phyloP scores from a whole-genome alignment of 306 rosid species.

The Ochetophila trinervis region DNA sequence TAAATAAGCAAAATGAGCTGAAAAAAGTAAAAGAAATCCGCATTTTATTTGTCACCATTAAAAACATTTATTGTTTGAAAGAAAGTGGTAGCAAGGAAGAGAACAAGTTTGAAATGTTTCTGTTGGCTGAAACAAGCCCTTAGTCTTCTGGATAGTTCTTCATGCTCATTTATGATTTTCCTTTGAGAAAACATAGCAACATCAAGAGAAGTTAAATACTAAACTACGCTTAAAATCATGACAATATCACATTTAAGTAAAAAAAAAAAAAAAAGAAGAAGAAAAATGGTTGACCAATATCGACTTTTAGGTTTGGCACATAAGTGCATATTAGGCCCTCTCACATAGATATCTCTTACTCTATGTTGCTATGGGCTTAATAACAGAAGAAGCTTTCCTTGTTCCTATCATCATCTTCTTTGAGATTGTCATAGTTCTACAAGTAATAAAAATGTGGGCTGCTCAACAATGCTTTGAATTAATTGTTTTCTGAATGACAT shows the following conservation, averaged over 20 bases:
- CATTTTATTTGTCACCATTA: background rate
- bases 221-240: too few relatives aligned
- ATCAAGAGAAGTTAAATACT: too few relatives aligned
- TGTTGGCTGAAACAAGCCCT: background rate
- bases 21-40: background rate
- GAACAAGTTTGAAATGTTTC: background rate
- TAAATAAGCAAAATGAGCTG: background rate
- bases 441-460: background rate
- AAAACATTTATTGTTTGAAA: background rate
- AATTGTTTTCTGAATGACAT: background rate
- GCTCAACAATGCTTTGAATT: background rate
- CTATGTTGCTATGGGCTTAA: background rate
- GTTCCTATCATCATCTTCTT: background rate
- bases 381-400: background rate
- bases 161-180: background rate
- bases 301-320: background rate
- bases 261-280: too few relatives aligned
- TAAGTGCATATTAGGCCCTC: too few relatives aligned
- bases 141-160: background rate
- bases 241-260: too few relatives aligned
- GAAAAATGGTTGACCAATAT: background rate
- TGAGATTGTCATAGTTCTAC: conserved; percentile 16
- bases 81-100: background rate
- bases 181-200: background rate
- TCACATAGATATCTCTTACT: background rate